Conservation (phyloP, 305 asterid genomes). For the Stenogyne calaminthoides region DNA sequence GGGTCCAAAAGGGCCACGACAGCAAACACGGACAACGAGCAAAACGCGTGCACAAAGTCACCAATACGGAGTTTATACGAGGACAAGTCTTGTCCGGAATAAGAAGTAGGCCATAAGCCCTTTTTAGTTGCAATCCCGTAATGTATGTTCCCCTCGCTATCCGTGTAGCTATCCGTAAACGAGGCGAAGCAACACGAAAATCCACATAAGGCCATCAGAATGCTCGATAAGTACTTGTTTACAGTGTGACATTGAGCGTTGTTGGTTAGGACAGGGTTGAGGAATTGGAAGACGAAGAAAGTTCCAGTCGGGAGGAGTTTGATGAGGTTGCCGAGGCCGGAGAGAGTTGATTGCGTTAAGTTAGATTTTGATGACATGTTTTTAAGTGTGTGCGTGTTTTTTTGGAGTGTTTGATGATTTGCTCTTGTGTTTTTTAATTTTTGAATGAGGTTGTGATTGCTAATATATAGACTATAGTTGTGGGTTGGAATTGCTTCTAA, state of each 20-base stretch:
- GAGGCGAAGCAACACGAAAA: conserved; percentile 59
- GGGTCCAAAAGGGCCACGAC: conserved; percentile 62
- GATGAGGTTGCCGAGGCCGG: conserved; percentile 65
- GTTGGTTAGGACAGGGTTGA: conserved; percentile 79
- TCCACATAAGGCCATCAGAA: conserved; percentile 44
- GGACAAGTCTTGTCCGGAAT: conserved; percentile 37
- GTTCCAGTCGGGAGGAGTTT: conserved; percentile 85
- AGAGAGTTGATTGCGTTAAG: conserved; percentile 38
- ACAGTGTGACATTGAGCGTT: conserved; percentile 52
- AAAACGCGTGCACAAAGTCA: conserved; percentile 60
- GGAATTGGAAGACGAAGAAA: conserved; percentile 70
- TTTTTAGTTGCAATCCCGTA: conserved; percentile 63
- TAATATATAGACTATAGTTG: not conserved
- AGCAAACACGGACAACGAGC: conserved; percentile 51
- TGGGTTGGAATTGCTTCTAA: conserved; percentile 40
- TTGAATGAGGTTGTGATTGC: not conserved
- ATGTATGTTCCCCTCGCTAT: conserved; percentile 43
- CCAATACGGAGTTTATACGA: conserved; percentile 42
- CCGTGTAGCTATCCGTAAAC: conserved; percentile 70
- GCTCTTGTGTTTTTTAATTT: too few species aligned
- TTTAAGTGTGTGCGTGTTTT: not conserved
- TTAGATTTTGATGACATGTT: conserved; percentile 35
- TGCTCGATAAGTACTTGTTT: conserved; percentile 52
- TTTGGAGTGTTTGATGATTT: not conserved
- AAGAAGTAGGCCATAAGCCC: conserved; percentile 58